A percentile compares a stretch with the other conserved stretches of the same genome.
Evolutionary conservation across 1,284 basidiomycete genomes (phyloP).

Genomic region (Ganoderma lucidum): DNA sequence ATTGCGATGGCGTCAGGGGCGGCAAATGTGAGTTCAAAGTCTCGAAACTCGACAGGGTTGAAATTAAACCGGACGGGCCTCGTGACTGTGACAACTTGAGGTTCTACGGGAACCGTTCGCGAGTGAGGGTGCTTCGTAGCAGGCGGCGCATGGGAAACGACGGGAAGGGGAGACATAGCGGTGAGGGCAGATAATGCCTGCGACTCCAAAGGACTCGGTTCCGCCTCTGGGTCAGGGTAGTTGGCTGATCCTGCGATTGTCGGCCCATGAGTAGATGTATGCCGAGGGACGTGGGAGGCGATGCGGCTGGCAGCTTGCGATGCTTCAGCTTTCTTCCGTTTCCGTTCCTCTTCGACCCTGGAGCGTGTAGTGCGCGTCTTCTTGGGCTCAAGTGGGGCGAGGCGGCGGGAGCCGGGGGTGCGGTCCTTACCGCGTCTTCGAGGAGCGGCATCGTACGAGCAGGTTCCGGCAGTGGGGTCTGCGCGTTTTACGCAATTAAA

Average conservation of each 20-base stretch:
- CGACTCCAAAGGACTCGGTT: background rate
- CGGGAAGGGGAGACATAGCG: background rate
- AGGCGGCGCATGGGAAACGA: background rate
- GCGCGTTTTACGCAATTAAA: conserved; percentile 67
- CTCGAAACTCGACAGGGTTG: conserved; percentile 2
- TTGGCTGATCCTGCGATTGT: background rate
- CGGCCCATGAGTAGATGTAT: conserved; percentile 1
- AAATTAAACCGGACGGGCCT: background rate
- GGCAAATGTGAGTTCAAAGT: conserved; percentile 38
- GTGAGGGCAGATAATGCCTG: background rate
- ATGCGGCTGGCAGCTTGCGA: background rate
- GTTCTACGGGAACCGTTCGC: background rate
- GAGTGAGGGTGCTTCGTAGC: background rate
- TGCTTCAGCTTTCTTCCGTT: conserved; percentile 19
- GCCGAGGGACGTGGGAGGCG: background rate
- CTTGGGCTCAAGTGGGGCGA: conserved; percentile 37
- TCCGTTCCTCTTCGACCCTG: conserved; percentile 25
- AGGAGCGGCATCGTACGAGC: conserved; percentile 69
- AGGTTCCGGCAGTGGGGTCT: conserved; percentile 33
- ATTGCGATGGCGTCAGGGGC: conserved; percentile 15
- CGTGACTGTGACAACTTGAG: background rate
- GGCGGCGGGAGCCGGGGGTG: conserved; percentile 75
- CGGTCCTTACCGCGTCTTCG: conserved; percentile 77
- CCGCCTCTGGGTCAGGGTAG: background rate
- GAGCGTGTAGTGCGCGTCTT: conserved; percentile 31